Evolutionary conservation across 2,329 filamentous ascomycete species (phyloP).

Genomic region (Thermomyces lanuginosus): DNA sequence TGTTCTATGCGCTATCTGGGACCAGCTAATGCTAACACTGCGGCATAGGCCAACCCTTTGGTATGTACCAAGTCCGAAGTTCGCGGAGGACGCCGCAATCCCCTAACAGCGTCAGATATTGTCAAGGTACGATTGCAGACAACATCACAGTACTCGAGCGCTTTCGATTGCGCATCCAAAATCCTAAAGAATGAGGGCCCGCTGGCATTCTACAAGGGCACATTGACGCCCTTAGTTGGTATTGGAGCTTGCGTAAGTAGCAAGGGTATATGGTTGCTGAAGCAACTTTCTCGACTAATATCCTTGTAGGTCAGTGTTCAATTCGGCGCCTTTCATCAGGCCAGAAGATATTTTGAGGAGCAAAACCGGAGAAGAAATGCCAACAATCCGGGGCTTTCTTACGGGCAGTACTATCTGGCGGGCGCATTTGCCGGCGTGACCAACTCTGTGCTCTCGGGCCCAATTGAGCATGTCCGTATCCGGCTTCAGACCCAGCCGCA

Average conservation of each 20-base stretch:
- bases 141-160: slow-evolving; percentile 61
- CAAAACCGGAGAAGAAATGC: slow-evolving; percentile 41
- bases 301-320: slow-evolving; percentile 61
- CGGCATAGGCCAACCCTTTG: slow-evolving; percentile 45
- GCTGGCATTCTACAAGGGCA: slow-evolving; percentile 95
- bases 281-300: slow-evolving; percentile 4
- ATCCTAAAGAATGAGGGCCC: slow-evolving; percentile 83
- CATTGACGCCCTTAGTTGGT: slow-evolving; percentile 80
- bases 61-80: slow-evolving; percentile 24
- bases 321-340: slow-evolving; percentile 92
- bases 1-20: no score
- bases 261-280: background rate
- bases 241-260: slow-evolving; percentile 75
- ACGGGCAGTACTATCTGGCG: slow-evolving; percentile 73
- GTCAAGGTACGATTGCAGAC: slow-evolving; percentile 97
- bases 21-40: slow-evolving; percentile 16
- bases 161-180: slow-evolving; percentile 60
- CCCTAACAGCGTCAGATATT: slow-evolving; percentile 46
- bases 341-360: slow-evolving; percentile 68
- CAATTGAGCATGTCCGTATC: slow-evolving; percentile 95
- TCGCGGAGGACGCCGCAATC: background rate
- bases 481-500: slow-evolving; percentile 92
- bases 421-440: slow-evolving; percentile 86
- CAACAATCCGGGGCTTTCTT: slow-evolving; percentile 42
- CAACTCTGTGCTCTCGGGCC: slow-evolving; percentile 74